A percentile compares a stretch with the other conserved stretches of the same genome.
Evolutionary conservation across 23 red algal genomes (phyloP).

Genomic region (Cyanidium caldarium): DNA sequence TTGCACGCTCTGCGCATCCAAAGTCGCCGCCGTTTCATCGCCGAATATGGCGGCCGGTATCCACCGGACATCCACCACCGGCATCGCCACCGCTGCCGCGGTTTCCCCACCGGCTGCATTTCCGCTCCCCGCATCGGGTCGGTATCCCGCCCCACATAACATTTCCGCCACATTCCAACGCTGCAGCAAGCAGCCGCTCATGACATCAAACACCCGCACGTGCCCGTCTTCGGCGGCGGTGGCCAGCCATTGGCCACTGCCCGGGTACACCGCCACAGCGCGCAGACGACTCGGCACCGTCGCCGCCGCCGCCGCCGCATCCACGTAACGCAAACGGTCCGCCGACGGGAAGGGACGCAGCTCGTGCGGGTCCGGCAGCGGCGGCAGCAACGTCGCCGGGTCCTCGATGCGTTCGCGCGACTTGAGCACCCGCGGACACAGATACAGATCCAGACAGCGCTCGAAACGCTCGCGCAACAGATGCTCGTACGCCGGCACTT

Average conservation of each 20-base stretch:
- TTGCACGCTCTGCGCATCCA: not conserved
- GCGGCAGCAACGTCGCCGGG: conserved; percentile 43
- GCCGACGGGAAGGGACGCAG: conserved; percentile 68
- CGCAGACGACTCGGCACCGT: conserved; percentile 6
- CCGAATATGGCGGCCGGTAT: conserved; percentile 4
- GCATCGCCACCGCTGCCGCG: not conserved
- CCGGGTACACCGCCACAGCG: conserved; percentile 46
- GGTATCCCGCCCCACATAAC: no score
- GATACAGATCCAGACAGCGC: conserved; percentile 86
- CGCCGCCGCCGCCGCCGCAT: not conserved
- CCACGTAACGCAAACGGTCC: conserved; percentile 18
- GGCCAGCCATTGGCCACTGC: conserved; percentile 37
- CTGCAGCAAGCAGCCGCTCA: conserved; percentile 15
- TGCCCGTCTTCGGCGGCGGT: conserved; percentile 45
- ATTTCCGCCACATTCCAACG: no score
- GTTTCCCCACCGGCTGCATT: not conserved
- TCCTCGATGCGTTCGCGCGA: conserved; percentile 20
- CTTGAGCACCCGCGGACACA: conserved; percentile 35
- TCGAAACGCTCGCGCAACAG: conserved; percentile 72
- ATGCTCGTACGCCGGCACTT: conserved; percentile 55
- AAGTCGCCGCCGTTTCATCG: no score
- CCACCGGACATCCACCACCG: conserved; percentile 25
- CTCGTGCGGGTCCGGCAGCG: conserved; percentile 45
- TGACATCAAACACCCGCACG: conserved; percentile 49
- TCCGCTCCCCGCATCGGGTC: not conserved